Evolutionary conservation across 208 protist genomes (phyloP).

Genomic region (Tetramitus jugosus): DNA sequence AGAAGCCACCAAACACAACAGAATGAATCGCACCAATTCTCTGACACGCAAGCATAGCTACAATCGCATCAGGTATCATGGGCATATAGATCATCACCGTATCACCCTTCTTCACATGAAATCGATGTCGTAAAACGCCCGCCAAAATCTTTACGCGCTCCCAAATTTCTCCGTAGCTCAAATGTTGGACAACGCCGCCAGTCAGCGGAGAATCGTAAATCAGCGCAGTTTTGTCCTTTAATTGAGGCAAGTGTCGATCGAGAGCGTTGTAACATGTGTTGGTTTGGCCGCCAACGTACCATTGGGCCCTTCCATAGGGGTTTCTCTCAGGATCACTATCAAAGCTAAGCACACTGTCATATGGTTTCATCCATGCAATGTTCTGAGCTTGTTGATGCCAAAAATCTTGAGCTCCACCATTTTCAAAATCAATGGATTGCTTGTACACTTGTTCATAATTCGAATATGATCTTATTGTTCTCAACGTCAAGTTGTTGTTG

Average conservation of each 20-base stretch:
- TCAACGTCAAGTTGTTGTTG: too few relatives aligned
- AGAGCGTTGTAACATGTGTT: slow-evolving; percentile 78
- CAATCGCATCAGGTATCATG: slow-evolving; percentile 75
- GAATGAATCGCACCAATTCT: slow-evolving; percentile 72
- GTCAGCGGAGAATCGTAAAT: slow-evolving; percentile 14
- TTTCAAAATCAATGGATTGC: slow-evolving; percentile 10
- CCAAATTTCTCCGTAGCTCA: neutral
- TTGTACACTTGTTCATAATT: too few relatives aligned
- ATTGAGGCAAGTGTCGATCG: slow-evolving; percentile 48
- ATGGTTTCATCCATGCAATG: neutral
- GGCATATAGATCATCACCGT: slow-evolving; percentile 56
- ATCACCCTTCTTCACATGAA: neutral
- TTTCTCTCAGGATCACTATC: too few relatives aligned
- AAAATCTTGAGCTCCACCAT: slow-evolving; percentile 12
- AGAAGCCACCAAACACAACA: slow-evolving; percentile 40
- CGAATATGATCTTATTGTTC: too few relatives aligned
- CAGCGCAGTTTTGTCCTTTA: neutral
- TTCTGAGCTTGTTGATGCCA: neutral
- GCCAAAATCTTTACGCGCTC: neutral
- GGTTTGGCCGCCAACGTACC: slow-evolving; percentile 65
- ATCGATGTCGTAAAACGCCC: neutral
- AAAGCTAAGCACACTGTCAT: neutral
- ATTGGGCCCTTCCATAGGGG: too few relatives aligned
- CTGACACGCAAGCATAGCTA: slow-evolving; percentile 93
- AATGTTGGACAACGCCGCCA: neutral